Percentiles rank a stretch among this genome's conserved stretches.
These are phyloP conservation scores for Dipodascus geniculatus DNA, from an alignment of 805 yeast genomes.

Conservation along the genomic window DNA sequence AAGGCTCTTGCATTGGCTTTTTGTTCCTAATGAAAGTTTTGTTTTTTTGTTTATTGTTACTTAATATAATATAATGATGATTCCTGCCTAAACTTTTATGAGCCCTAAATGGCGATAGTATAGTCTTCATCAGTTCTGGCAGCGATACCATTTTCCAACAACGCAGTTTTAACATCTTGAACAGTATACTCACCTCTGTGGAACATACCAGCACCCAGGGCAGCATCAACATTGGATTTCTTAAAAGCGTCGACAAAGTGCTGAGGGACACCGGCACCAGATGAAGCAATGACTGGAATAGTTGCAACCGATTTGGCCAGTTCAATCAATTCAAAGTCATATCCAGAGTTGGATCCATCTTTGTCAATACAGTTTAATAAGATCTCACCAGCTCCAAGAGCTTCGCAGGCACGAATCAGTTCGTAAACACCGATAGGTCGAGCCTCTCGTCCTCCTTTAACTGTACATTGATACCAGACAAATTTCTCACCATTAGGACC, in stretches of 20 bases:
- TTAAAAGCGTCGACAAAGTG: constrained; percentile 85
- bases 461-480: constrained; percentile 92
- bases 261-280: constrained; percentile 91
- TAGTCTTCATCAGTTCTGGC: not conserved
- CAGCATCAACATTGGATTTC: constrained; percentile 83
- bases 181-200: constrained; percentile 92
- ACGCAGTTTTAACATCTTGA: constrained; percentile 49
- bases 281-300: constrained; percentile 93
- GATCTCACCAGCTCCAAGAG: constrained; percentile 93
- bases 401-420: constrained; percentile 78
- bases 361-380: constrained; percentile 89
- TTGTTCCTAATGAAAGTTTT: not conserved
- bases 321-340: constrained; percentile 71
- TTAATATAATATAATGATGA: no score
- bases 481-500: constrained; percentile 87
- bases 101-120: no score
- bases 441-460: constrained; percentile 91
- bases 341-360: constrained; percentile 94
- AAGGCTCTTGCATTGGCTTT: no score
- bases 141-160: not conserved
- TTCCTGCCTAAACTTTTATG: no score
- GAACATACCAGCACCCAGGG: constrained; percentile 97
- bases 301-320: constrained; percentile 66
- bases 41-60: not conserved
- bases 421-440: constrained; percentile 88